A percentile compares a stretch with the other conserved stretches of the same genome.
These are phyloP conservation scores for Lachnellula cervina DNA, from an alignment of 2,329 filamentous ascomycete species.

Conservation along the genomic window DNA sequence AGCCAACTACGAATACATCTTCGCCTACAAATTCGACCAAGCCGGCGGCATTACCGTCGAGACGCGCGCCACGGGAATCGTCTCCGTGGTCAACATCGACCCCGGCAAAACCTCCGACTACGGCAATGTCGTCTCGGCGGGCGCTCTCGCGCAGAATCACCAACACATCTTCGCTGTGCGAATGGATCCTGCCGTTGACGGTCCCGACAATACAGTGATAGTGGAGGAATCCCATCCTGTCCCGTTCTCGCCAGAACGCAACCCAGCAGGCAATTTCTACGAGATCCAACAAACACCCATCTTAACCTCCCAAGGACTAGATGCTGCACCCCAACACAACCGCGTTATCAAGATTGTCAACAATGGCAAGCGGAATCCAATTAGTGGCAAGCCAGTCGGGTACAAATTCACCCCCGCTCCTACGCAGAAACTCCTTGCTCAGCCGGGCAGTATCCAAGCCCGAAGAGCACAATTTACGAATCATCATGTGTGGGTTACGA, in stretches of 20 bases:
- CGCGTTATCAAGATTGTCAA: conserved; percentile 88
- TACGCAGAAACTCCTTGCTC: conserved; percentile 73
- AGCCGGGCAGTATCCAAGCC: conserved; percentile 78
- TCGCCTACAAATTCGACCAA: conserved; percentile 60
- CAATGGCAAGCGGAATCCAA: conserved; percentile 70
- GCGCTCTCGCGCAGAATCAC: conserved; percentile 55
- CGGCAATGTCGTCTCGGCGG: conserved; percentile 57
- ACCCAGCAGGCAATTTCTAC: conserved; percentile 51
- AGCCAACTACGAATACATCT: conserved; percentile 67
- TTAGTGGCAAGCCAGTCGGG: conserved; percentile 73
- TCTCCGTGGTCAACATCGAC: conserved; percentile 51
- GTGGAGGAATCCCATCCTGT: conserved; percentile 50
- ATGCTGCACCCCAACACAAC: conserved; percentile 42
- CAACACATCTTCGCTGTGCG: conserved; percentile 54
- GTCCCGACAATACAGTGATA: conserved; percentile 46
- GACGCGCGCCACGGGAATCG: conserved; percentile 61
- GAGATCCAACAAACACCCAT: conserved; percentile 40
- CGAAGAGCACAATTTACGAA: conserved; percentile 84
- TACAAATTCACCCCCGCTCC: conserved; percentile 89
- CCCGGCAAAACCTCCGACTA: conserved; percentile 46
- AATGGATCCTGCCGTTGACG: conserved; percentile 54
- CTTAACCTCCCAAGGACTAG: conserved; percentile 36
- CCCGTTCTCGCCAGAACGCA: conserved; percentile 39
- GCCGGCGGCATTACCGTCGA: conserved; percentile 57
- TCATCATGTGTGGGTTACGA: conserved; percentile 84